phyloP scores from a whole-genome alignment of 1,139 yeast species.

The Debaryomycetaceae sp. region DNA sequence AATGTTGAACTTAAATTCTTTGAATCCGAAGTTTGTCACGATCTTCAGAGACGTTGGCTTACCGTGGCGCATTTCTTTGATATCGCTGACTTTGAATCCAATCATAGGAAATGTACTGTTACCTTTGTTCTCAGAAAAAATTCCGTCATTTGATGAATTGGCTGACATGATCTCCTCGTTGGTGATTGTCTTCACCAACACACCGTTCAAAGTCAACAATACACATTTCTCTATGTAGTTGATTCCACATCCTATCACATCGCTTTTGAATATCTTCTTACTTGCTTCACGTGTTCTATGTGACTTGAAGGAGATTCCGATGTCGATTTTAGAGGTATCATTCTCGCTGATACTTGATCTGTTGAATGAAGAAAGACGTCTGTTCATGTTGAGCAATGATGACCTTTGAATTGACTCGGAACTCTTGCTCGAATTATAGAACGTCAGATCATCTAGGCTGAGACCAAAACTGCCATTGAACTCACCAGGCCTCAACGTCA shows the following conservation, averaged over 20 bases:
- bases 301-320: constrained; percentile 37
- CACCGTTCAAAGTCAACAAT: constrained; percentile 83
- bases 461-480: constrained; percentile 42
- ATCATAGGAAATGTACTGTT: constrained; percentile 37
- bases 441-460: constrained; percentile 39
- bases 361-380: constrained; percentile 34
- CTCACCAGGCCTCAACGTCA: constrained; percentile 35
- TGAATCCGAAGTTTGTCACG: constrained; percentile 70
- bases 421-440: constrained; percentile 36
- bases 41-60: constrained; percentile 24
- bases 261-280: constrained; percentile 34
- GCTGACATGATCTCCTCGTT: constrained; percentile 29
- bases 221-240: constrained; percentile 62
- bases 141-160: constrained; percentile 23
- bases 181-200: constrained; percentile 34
- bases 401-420: constrained; percentile 30
- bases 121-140: constrained; percentile 19
- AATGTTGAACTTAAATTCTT: constrained; percentile 68
- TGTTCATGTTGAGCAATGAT: constrained; percentile 33
- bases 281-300: constrained; percentile 8
- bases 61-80: constrained; percentile 7
- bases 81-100: constrained; percentile 37
- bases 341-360: constrained; percentile 25
- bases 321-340: constrained; percentile 33
- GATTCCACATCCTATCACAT: constrained; percentile 81